Percentiles rank a stretch among this genome's conserved stretches.
phyloP scores from a whole-genome alignment of 345 rosid species.

The Adansonia digitata region DNA sequence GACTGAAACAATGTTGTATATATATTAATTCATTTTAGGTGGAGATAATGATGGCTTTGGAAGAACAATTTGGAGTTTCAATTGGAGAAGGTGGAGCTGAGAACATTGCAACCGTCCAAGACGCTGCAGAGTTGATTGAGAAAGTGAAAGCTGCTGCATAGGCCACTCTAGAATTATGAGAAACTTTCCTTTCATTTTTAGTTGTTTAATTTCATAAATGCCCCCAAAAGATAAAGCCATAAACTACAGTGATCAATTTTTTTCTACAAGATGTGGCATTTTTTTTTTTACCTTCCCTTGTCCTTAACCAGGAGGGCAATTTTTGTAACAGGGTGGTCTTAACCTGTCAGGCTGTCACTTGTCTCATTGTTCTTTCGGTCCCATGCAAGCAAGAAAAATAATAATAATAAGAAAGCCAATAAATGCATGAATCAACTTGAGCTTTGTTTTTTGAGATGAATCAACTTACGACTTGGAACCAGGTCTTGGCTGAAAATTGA shows the following conservation, averaged over 20 bases:
- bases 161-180: background rate
- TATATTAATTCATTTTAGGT: conserved; percentile 34
- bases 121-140: conserved; percentile 59
- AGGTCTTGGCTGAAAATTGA: background rate
- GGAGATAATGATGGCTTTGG: conserved; percentile 68
- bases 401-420: no score
- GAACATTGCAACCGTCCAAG: conserved; percentile 52
- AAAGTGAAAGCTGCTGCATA: conserved; percentile 42
- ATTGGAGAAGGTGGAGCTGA: conserved; percentile 60
- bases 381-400: background rate
- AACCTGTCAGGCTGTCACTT: background rate
- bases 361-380: background rate
- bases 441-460: background rate
- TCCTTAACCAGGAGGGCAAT: background rate
- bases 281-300: no score
- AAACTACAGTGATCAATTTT: background rate
- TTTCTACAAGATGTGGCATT: background rate
- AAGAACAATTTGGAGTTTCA: conserved; percentile 55
- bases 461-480: background rate
- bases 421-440: background rate
- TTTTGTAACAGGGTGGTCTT: background rate
- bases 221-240: background rate
- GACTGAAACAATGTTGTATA: background rate
- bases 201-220: conserved; percentile 2
- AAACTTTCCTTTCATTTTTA: background rate